Evolutionary conservation across 176 grass and related monocot species (phyloP).

Genomic region (Carex myosuroides): DNA sequence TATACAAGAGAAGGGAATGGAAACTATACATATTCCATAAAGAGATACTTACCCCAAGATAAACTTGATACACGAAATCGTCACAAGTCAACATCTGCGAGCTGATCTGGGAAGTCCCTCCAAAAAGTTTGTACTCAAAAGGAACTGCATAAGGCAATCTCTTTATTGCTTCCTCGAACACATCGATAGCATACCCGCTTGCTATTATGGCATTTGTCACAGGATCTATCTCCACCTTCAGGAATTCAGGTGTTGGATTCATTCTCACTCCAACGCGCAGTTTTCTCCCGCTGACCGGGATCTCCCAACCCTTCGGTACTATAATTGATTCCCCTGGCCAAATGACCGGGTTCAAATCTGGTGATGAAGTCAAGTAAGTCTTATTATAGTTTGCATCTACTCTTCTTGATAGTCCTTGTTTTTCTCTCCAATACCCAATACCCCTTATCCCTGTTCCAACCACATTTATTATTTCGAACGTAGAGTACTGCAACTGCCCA

Average conservation of each 20-base stretch:
- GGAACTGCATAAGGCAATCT: conserved; percentile 28
- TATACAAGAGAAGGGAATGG: no score
- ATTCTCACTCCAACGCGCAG: conserved; percentile 33
- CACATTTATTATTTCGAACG: conserved; percentile 52
- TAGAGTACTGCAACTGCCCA: conserved; percentile 30
- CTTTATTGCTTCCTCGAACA: conserved; percentile 36
- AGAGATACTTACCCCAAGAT: conserved; percentile 27
- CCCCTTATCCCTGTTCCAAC: conserved; percentile 19
- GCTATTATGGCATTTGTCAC: conserved; percentile 17
- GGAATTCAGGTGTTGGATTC: conserved; percentile 19
- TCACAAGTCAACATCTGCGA: conserved; percentile 26
- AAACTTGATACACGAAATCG: conserved; percentile 38
- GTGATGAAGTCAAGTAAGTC: not conserved
- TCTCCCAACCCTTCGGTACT: conserved; percentile 32
- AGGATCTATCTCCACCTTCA: conserved; percentile 20
- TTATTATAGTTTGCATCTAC: conserved; percentile 1
- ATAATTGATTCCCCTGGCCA: conserved; percentile 32
- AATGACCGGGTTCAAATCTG: conserved; percentile 20
- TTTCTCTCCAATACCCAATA: conserved; percentile 37
- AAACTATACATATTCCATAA: no score
- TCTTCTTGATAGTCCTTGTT: conserved; percentile 19
- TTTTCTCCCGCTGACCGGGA: conserved; percentile 17
- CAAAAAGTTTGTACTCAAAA: conserved; percentile 31
- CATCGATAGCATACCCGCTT: conserved; percentile 14
- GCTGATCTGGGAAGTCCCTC: not conserved